These are phyloP conservation scores for Monosporascus sp. DNA, from an alignment of 2,329 filamentous ascomycete genomes.

Conservation along the genomic window DNA sequence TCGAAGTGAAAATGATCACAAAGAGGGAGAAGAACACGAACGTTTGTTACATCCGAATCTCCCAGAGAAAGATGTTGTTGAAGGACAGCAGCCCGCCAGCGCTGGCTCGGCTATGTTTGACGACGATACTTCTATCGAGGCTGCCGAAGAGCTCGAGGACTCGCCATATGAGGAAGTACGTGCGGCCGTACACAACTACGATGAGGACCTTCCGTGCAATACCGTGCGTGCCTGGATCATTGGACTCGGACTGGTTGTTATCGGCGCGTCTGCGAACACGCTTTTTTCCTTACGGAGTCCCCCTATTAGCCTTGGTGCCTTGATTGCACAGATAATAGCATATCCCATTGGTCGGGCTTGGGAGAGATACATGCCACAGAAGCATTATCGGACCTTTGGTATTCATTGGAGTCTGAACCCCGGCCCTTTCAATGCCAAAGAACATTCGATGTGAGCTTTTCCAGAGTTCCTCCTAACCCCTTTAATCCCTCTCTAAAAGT, in stretches of 20 bases:
- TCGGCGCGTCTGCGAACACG: constrained; percentile 59
- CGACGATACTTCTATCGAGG: constrained; percentile 26
- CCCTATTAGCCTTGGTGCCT: constrained; percentile 54
- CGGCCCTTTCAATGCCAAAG: constrained; percentile 66
- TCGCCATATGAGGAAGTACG: constrained; percentile 65
- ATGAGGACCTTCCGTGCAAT: constrained; percentile 61
- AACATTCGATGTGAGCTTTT: constrained; percentile 48
- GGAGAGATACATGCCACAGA: constrained; percentile 50
- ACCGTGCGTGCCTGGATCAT: constrained; percentile 63
- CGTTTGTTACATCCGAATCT: constrained; percentile 51
- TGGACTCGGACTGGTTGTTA: constrained; percentile 49
- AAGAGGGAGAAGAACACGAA: constrained; percentile 49
- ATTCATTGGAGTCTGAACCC: constrained; percentile 56
- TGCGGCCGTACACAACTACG: constrained; percentile 59
- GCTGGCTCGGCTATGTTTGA: constrained; percentile 18
- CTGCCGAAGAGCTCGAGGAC: constrained; percentile 45
- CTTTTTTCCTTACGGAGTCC: constrained; percentile 59
- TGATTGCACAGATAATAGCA: constrained; percentile 60
- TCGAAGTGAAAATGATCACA: constrained; percentile 31
- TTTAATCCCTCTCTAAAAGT: too few relatives aligned
- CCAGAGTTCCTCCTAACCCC: not conserved
- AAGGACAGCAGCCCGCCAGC: constrained; percentile 18
- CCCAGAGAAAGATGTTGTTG: constrained; percentile 38
- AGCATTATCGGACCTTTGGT: constrained; percentile 48
- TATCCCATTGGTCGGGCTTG: constrained; percentile 60